Percentiles rank a stretch among this genome's conserved stretches.
Conservation (phyloP, 305 asterid genomes). For the Fraxinus greggii region DNA sequence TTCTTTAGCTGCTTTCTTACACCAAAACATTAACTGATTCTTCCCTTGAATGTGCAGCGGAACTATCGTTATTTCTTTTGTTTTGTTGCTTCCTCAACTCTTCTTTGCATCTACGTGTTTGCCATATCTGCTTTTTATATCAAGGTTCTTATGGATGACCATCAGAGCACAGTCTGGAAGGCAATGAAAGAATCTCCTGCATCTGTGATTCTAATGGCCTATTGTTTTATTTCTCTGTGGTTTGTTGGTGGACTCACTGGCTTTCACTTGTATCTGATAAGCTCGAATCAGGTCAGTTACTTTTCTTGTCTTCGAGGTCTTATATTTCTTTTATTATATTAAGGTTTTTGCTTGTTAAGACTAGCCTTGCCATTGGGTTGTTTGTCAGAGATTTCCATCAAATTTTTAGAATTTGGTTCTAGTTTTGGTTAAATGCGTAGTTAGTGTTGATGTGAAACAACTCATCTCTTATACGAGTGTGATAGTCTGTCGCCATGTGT, state of each 20-base stretch:
- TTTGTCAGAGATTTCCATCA: neutral
- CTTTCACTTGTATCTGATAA: conserved; percentile 84
- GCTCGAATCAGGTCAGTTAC: conserved; percentile 85
- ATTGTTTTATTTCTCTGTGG: conserved; percentile 93
- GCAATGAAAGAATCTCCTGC: conserved; percentile 98
- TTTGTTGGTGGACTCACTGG: conserved; percentile 99
- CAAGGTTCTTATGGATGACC: conserved; percentile 81
- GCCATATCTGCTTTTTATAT: conserved; percentile 82
- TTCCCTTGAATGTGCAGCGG: conserved; percentile 57
- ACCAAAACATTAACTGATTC: conserved; percentile 17
- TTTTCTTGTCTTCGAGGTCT: conserved; percentile 16
- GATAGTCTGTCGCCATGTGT: neutral
- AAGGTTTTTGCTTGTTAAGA: conserved; percentile 6
- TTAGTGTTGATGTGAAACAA: neutral
- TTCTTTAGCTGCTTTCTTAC: conserved; percentile 20
- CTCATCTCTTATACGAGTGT: neutral
- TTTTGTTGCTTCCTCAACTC: conserved; percentile 79
- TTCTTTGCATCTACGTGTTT: conserved; percentile 91
- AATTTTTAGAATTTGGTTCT: neutral
- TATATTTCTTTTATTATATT: neutral
- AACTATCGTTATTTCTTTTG: conserved; percentile 92
- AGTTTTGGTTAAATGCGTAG: neutral
- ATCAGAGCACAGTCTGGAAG: conserved; percentile 79
- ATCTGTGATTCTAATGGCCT: conserved; percentile 76
- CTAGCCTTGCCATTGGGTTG: conserved; percentile 10